Evolutionary conservation across 164 flowering plant species (phyloP), one percentile per base, ranked within the genome.

Genomic region (Piper longum): DNA sequence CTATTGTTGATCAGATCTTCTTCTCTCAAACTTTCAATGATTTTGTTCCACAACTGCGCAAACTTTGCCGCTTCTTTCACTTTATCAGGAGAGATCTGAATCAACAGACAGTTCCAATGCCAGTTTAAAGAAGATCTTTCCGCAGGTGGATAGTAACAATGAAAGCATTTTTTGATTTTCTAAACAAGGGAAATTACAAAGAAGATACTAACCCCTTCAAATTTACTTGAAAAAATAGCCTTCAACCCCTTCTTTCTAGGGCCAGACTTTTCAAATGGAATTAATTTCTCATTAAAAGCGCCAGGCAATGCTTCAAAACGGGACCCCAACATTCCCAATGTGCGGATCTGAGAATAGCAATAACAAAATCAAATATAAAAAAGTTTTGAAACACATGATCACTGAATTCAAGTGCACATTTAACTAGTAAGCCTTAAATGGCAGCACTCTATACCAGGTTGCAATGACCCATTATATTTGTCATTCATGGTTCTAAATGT

Each of bases 21-120:
- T 64, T 86, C 88, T 70, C 98, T 82, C 73, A 90, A 93, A 72
- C 96, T 86, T 41, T 73, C 80, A 54, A 93, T 85, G 41, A 93
- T 85, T 78, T 81, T 77, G 79, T 93, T 93, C 97, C 97, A 93
- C 62, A 93, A 65, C 65, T 93, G 97, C 68, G 98, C 95, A 80
- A 93, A 93, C 71, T 87, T 80, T 55, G 96, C 96, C 43, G 83
- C 90, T 59, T 76, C 86, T 72, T 81, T 83, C 66, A 74, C 88
- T 57, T 77, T 78, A 71, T 72, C 76, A 18, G 85, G 69, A 12
- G 77, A 72, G 41, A 80, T 73, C 96, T 88, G 75, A 66, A 70
- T 58, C 52, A 62, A 18, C 40, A 5, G 64, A 63, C 16, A 42
- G 56, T n/a, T 9, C 52, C 52, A 48, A 48, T 48, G 52, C 52